Conservation (phyloP, 2,329 filamentous ascomycete species). For the Corynespora cassiicola region DNA sequence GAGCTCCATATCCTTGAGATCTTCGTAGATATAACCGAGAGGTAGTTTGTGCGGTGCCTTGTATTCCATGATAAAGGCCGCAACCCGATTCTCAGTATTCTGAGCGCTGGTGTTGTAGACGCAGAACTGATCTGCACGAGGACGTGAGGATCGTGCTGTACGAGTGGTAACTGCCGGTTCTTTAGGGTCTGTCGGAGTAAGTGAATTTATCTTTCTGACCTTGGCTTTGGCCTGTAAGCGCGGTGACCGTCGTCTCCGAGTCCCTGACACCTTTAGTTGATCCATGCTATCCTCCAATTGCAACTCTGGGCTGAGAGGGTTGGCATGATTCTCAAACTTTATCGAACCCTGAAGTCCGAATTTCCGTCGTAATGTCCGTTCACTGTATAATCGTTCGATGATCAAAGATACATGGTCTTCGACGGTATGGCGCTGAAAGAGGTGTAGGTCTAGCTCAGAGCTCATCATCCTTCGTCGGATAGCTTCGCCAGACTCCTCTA, state of each 20-base stretch:
- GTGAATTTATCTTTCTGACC: too few relatives aligned
- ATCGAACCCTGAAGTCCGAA: slow-evolving; percentile 17
- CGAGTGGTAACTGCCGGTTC: too few relatives aligned
- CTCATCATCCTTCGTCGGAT: slow-evolving; percentile 12
- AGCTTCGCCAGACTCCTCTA: slow-evolving; percentile 15
- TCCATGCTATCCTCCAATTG: slow-evolving; percentile 14
- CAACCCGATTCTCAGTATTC: slow-evolving; percentile 14
- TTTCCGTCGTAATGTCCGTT: slow-evolving; percentile 8
- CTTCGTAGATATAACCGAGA: slow-evolving; percentile 47
- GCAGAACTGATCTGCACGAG: slow-evolving; percentile 42
- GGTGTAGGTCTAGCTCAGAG: slow-evolving; percentile 18
- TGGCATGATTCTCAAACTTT: slow-evolving; percentile 22
- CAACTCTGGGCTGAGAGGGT: slow-evolving; percentile 18
- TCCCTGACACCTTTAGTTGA: background rate
- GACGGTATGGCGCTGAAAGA: slow-evolving; percentile 18
- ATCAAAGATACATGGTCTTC: slow-evolving; percentile 20
- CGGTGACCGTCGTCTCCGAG: slow-evolving; percentile 2
- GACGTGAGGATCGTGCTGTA: slow-evolving; percentile 17
- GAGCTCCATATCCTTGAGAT: slow-evolving; percentile 52
- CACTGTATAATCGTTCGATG: slow-evolving; percentile 15
- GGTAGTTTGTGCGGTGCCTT: slow-evolving; percentile 58
- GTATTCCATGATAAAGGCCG: slow-evolving; percentile 49
- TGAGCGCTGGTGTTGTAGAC: slow-evolving; percentile 32
- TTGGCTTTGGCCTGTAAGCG: too few relatives aligned
- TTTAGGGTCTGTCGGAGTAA: too few relatives aligned